A percentile compares a stretch with the other conserved stretches of the same genome.
These are phyloP conservation scores for Acrocalymma vagum DNA, from an alignment of 2,329 filamentous ascomycete species.

Conservation along the genomic window DNA sequence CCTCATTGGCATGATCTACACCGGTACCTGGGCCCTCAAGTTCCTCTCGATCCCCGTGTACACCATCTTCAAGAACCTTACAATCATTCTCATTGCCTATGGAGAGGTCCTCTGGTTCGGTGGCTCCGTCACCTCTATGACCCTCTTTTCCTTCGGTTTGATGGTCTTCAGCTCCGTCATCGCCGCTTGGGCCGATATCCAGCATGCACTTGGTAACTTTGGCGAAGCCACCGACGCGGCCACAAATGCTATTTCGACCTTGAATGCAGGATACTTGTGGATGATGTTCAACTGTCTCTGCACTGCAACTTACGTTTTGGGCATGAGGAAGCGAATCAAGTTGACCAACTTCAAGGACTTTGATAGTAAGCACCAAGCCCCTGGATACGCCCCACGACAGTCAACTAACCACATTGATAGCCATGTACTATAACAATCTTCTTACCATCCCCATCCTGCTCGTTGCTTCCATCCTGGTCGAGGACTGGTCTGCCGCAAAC, in stretches of 20 bases:
- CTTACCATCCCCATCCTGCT: constrained; percentile 93
- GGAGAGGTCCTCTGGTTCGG: constrained; percentile 99
- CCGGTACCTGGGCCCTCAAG: constrained; percentile 92
- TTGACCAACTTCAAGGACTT: constrained; percentile 99
- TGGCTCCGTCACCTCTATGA: constrained; percentile 85
- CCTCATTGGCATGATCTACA: constrained; percentile 99
- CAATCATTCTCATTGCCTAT: constrained; percentile 98
- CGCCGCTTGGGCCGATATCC: constrained; percentile 96
- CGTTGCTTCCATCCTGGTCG: constrained; percentile 79
- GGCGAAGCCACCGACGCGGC: constrained; percentile 64
- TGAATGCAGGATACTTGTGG: constrained; percentile 97
- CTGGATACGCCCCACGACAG: constrained; percentile 19
- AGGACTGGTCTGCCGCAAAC: constrained; percentile 92
- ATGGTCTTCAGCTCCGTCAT: constrained; percentile 97
- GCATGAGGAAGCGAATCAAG: constrained; percentile 99
- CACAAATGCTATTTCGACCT: constrained; percentile 80
- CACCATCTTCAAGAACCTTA: constrained; percentile 99
- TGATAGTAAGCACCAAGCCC: constrained; percentile 77
- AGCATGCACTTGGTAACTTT: constrained; percentile 77
- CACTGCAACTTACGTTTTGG: constrained; percentile 86
- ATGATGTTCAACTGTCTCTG: constrained; percentile 98
- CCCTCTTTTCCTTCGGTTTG: constrained; percentile 91
- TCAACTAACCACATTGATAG: constrained; percentile 56
- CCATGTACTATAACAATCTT: constrained; percentile 99
- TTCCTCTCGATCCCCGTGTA: constrained; percentile 98